These are phyloP conservation scores for Coelastrella sp. DNA, from an alignment of 139 green algal genomes.

Conservation along the genomic window DNA sequence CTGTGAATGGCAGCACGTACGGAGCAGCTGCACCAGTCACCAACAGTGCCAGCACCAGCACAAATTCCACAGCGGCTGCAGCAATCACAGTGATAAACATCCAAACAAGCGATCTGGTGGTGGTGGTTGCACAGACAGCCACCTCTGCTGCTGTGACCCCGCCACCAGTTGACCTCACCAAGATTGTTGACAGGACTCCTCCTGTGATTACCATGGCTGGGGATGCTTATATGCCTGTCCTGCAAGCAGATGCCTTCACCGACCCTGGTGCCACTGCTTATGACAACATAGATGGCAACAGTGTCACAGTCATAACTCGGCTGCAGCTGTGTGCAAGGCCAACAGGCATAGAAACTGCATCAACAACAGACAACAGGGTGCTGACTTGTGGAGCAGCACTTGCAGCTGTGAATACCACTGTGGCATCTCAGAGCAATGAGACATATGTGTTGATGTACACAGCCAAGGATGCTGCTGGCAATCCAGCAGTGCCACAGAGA, in stretches of 20 bases:
- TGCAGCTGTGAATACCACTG: conserved; percentile 13
- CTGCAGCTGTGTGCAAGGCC: conserved; percentile 40
- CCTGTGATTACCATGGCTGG: conserved; percentile 38
- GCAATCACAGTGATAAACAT: conserved; percentile 12
- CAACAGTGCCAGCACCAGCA: neutral
- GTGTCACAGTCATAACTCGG: neutral
- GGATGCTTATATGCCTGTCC: neutral
- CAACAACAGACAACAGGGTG: neutral
- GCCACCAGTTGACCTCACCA: conserved; percentile 13
- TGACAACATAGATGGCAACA: conserved; percentile 49
- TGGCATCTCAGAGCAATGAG: neutral
- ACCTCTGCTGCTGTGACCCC: neutral
- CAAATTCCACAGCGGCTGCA: neutral
- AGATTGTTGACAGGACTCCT: conserved; percentile 34
- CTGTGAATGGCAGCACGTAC: neutral
- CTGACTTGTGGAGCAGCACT: conserved; percentile 7
- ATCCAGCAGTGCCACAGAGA: conserved; percentile 26
- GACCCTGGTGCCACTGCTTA: conserved; percentile 41
- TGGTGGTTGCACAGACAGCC: conserved; percentile 2
- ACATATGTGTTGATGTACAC: conserved; percentile 39
- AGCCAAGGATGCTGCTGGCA: conserved; percentile 39
- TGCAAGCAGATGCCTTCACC: neutral
- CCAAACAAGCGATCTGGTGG: neutral
- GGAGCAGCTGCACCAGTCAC: neutral
- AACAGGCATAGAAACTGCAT: neutral